Evolutionary conservation across 2,329 filamentous ascomycete genomes (phyloP).

Genomic region (Colletotrichum trifolii): DNA sequence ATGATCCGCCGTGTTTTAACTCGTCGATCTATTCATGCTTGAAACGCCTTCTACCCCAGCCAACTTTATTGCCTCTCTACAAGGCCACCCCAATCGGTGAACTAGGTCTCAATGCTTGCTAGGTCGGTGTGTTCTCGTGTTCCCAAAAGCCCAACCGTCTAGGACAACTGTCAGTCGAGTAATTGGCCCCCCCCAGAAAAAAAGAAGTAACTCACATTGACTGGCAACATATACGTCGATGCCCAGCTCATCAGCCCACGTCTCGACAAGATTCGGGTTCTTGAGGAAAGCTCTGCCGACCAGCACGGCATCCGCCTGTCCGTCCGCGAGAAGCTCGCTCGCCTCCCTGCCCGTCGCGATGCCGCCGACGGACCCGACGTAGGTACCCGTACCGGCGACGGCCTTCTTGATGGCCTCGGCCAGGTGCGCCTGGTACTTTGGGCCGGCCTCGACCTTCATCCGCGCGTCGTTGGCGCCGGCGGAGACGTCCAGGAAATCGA

Average conservation of each 20-base stretch:
- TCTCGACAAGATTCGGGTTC: slow-evolving; percentile 64
- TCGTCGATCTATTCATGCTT: too few species aligned
- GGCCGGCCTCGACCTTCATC: slow-evolving; percentile 67
- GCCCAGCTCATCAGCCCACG: slow-evolving; percentile 63
- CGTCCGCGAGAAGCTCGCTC: slow-evolving; percentile 55
- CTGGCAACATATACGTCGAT: slow-evolving; percentile 56
- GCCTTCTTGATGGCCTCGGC: slow-evolving; percentile 74
- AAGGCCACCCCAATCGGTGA: too few species aligned
- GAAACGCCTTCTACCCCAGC: too few species aligned
- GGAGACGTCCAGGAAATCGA: slow-evolving; percentile 79
- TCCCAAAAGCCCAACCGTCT: slow-evolving; percentile 37
- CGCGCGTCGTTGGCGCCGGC: slow-evolving; percentile 71
- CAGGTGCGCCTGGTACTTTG: slow-evolving; percentile 77
- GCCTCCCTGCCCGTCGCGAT: slow-evolving; percentile 57
- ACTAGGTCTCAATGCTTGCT: slow-evolving; percentile 26
- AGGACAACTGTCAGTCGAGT: background rate
- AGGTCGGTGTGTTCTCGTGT: slow-evolving; percentile 33
- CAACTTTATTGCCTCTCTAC: too few species aligned
- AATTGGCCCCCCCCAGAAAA: background rate
- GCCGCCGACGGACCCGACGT: slow-evolving; percentile 56
- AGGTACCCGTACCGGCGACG: slow-evolving; percentile 64
- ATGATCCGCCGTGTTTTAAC: too few species aligned
- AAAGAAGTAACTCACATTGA: slow-evolving; percentile 42
- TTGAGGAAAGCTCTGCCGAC: slow-evolving; percentile 65
- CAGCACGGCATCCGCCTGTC: slow-evolving; percentile 58